Conservation (phyloP, 2,329 filamentous ascomycete genomes). For the Thyridium curvatum region DNA sequence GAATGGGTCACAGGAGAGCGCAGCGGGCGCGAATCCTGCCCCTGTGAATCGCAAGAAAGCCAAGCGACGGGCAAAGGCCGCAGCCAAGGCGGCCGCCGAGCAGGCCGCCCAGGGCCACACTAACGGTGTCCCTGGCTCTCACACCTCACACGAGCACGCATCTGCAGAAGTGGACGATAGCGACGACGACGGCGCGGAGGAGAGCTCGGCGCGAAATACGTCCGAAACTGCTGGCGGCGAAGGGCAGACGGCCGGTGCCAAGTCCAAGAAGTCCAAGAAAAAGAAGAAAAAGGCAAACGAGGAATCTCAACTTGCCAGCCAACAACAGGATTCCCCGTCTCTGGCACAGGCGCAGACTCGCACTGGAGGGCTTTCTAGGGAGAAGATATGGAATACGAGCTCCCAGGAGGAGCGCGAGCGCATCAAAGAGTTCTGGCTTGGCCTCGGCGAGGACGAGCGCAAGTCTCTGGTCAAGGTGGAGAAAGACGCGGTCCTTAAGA, state of each 20-base stretch:
- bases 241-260: slow-evolving; percentile 20
- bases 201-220: slow-evolving; percentile 32
- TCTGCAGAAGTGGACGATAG: slow-evolving; percentile 51
- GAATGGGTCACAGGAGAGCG: slow-evolving; percentile 1
- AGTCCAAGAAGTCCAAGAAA: slow-evolving; percentile 58
- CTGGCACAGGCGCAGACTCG: slow-evolving; percentile 8
- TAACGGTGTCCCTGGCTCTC: slow-evolving; percentile 34
- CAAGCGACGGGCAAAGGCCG: slow-evolving; percentile 83
- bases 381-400: slow-evolving; percentile 96
- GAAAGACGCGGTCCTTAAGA: slow-evolving; percentile 94
- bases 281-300: slow-evolving; percentile 57
- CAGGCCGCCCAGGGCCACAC: slow-evolving; percentile 24
- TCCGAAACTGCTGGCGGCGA: slow-evolving; percentile 26
- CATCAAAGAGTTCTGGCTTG: slow-evolving; percentile 98
- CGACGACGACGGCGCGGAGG: slow-evolving; percentile 41
- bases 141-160: slow-evolving; percentile 27
- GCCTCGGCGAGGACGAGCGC: slow-evolving; percentile 86
- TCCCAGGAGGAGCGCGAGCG: slow-evolving; percentile 91
- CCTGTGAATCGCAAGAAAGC: slow-evolving; percentile 87
- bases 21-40: slow-evolving; percentile 5
- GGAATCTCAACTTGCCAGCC: slow-evolving; percentile 23
- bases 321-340: background rate
- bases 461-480: slow-evolving; percentile 96
- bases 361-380: slow-evolving; percentile 52
- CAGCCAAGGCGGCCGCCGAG: slow-evolving; percentile 57